Percentiles rank a stretch among this genome's conserved stretches.
Conservation (phyloP, 352 stramenopile species). For the Achlya hypogyna region DNA sequence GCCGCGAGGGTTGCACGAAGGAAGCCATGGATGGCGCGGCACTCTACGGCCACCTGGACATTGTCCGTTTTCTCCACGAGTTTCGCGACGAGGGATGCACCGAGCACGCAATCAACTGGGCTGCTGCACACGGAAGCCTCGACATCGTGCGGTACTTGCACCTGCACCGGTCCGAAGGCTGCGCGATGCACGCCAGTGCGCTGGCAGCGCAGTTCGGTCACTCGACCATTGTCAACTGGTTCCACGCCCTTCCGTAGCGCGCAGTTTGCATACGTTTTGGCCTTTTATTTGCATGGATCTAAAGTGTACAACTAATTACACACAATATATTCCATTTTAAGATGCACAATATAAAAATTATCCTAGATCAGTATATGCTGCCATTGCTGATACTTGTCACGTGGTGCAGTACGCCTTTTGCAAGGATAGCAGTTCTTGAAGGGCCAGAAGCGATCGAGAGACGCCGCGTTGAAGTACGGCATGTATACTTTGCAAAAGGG, state of each 20-base stretch:
- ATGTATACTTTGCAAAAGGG: no score
- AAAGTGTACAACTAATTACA: constrained; percentile 6
- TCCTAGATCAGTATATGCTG: not conserved
- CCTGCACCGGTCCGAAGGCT: constrained; percentile 6
- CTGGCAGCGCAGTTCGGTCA: constrained; percentile 17
- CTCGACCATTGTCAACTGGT: constrained; percentile 18
- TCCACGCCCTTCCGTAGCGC: not conserved
- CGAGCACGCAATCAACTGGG: constrained; percentile 33
- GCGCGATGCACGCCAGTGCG: not conserved
- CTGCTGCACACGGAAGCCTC: constrained; percentile 26
- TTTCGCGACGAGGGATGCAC: constrained; percentile 37
- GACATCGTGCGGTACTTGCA: constrained; percentile 18
- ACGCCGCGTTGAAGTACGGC: no score
- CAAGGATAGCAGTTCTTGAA: no score
- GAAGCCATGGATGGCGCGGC: constrained; percentile 41
- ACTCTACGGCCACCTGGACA: constrained; percentile 30
- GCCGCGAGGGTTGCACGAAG: constrained; percentile 33
- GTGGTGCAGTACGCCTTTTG: no score
- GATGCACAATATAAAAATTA: not conserved
- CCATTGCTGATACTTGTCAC: no score
- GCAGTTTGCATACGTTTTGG: not conserved
- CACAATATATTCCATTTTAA: not conserved
- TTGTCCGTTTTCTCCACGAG: constrained; percentile 40
- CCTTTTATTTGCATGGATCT: constrained; percentile 4
- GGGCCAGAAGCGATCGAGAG: no score